Evolutionary conservation across 441 rosid species (phyloP).

Genomic region (Pelargonium citronellum): DNA sequence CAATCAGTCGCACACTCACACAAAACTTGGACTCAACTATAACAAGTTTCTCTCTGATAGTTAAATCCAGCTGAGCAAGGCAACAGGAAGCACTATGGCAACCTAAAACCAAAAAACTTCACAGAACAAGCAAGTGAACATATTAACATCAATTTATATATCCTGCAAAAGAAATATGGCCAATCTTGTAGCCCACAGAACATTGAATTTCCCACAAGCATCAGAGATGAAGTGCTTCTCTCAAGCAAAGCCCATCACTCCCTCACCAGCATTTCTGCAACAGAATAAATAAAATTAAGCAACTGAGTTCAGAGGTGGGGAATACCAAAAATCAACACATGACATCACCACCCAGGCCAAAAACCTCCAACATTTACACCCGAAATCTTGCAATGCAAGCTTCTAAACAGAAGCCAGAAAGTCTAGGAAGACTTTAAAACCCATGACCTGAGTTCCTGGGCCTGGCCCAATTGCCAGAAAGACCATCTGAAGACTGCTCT

Average conservation of each 20-base stretch:
- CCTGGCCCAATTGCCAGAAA: constrained; percentile 64
- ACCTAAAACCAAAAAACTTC: constrained; percentile 25
- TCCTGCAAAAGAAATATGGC: constrained; percentile 34
- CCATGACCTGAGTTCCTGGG: constrained; percentile 53
- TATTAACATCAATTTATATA: constrained; percentile 15
- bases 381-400: constrained; percentile 48
- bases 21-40: constrained; percentile 11
- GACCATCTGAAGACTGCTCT: constrained; percentile 63
- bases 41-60: constrained; percentile 12
- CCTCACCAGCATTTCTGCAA: constrained; percentile 67
- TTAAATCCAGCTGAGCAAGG: constrained; percentile 14
- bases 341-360: constrained; percentile 42
- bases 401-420: constrained; percentile 34
- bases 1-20: neutral
- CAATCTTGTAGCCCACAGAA: constrained; percentile 40
- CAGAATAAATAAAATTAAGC: constrained; percentile 52
- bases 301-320: constrained; percentile 35
- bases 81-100: constrained; percentile 15
- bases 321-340: constrained; percentile 37
- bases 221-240: constrained; percentile 47
- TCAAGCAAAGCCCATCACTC: constrained; percentile 53
- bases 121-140: constrained; percentile 19
- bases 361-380: constrained; percentile 42
- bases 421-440: constrained; percentile 44
- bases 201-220: constrained; percentile 41